Evolutionary conservation across 352 stramenopile species (phyloP).

Genomic region (Phytophthora hibernalis): DNA sequence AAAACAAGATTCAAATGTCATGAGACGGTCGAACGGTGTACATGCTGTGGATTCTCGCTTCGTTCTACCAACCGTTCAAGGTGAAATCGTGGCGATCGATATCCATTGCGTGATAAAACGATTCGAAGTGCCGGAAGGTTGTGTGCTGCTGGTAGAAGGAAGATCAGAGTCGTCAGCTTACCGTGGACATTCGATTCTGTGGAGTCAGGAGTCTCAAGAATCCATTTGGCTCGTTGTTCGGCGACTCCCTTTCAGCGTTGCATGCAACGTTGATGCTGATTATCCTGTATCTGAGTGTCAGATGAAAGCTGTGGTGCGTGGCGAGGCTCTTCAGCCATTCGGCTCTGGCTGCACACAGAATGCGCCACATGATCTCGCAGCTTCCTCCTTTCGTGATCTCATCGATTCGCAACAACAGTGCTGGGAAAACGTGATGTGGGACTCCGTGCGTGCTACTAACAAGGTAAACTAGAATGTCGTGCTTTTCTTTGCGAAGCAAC

Average conservation of each 20-base stretch:
- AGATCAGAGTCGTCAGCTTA: conserved; percentile 1
- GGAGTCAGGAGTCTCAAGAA: conserved; percentile 4
- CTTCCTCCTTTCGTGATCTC: conserved; percentile 5
- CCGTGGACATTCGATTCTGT: neutral
- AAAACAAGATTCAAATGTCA: conserved; percentile 3
- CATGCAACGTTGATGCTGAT: too few relatives aligned
- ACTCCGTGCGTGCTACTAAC: neutral
- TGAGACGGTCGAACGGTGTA: conserved; percentile 2
- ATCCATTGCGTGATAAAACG: conserved; percentile 7
- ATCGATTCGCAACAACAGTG: conserved; percentile 14
- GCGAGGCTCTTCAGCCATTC: neutral
- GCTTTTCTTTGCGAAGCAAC: too few relatives aligned
- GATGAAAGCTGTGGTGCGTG: conserved; percentile 1
- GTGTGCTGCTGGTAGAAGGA: conserved; percentile 4
- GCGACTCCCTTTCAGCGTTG: neutral
- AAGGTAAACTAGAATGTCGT: too few relatives aligned
- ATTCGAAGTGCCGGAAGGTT: neutral
- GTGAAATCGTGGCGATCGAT: conserved; percentile 1
- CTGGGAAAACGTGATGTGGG: conserved; percentile 13
- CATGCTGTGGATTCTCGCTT: conserved; percentile 6
- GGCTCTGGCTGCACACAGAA: neutral
- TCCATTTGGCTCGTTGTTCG: conserved; percentile 2
- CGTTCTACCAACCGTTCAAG: neutral
- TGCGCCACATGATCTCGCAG: neutral
- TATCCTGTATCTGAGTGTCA: neutral